Base-by-base conservation (phyloP, 2,329 filamentous ascomycete genomes). In the Fusarium sp. region DNA sequence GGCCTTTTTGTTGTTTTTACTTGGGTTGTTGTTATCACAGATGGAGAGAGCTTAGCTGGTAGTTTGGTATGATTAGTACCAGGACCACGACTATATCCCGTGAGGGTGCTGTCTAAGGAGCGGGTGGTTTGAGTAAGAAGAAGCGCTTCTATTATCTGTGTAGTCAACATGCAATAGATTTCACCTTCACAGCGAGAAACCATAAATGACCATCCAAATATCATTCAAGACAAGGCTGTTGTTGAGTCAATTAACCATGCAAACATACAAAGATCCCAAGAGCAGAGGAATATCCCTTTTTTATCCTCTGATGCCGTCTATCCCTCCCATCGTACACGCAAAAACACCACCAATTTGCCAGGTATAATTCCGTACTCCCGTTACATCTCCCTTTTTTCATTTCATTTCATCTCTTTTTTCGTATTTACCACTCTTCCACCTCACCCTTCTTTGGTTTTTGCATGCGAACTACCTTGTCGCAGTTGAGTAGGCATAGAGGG, bases 401-500 rank as follows among this genome's bases (percentile, higher is more conserved):
- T 53, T 40, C 9, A 6, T 38, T 10, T 18, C 9, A 2, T 38
- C 16, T 31, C 25, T 49, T 2, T 29, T 13, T 44, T 25, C 4
- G 10, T 4, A 27, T 66, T 33, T 77, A 85, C 83, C 83, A 85
- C 67, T 80, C 76, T n/a, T 77, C 68, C 11, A 85, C 77, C 73
- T 85, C 79, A 34, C 82, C 80, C 53, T 73, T 77, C 73, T 77
- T 79, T 5, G 81, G 79, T 69, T 77, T 75, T 79, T 90, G 82
- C 73, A 90, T 83, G 61, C 89, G 84, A 11, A 91, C 79, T 20
- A 91, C 84, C 81, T 91, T 91, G 81, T 91, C 89, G 72, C 86
- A 88, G 80, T 91, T 91, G 57, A 90, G 83, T 58, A 91, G 79
- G 71, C 86, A 90, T 31, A 93, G 81, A 3, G 92, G 92, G 78